Base-by-base conservation (phyloP, 768 basidiomycete species). In the Sarcodon aspratus region DNA sequence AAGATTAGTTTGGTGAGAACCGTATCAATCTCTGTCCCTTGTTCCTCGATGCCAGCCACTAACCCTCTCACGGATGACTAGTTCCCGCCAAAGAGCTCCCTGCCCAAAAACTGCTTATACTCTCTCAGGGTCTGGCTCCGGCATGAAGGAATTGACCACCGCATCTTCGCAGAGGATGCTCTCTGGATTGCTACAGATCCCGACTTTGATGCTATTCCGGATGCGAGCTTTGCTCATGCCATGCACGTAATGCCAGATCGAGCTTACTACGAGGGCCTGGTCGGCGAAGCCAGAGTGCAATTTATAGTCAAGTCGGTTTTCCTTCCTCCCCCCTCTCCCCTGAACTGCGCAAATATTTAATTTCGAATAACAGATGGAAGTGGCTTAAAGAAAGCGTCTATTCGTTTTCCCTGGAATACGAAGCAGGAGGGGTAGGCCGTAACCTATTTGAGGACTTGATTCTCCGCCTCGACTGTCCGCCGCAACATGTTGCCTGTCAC, bases 161-260 rank as follows among this genome's bases (percentile, higher is more conserved):
- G 79, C 34, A 48, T 84, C 40, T 84, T 85, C 55, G 71, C 72
- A 34, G 77, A 78, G 15, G 78, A 80, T 54, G 77, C 80, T 27
- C 57, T 84, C 27, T 83, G 80, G 79, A 63, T 83, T 10, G 81
- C 78, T 13, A 76, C 68, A 56, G 80, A 85, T 56, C 78, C 78
- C 5, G 79, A 84, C 56, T 83, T 85, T 57, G 60, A 65, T 40
- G 65, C 73, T 1, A 74, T 85, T 38, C 63, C 66, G 15, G 73
- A 82, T 42, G 79, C 76, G 9, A 73, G 75, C 1, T 77, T 79
- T 55, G 76, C 79, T 36, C 60, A 69, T 33, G 60, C 76, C 51
- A 74, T 69, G 52, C 67, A 53, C 35, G 62, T 65, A 31, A 68
- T 69, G 17, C 55, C 67, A 10, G 70, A 71, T 50, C 64, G 69